Conservation (phyloP, 1,284 basidiomycete species). For the Porphyrellus sp. region DNA sequence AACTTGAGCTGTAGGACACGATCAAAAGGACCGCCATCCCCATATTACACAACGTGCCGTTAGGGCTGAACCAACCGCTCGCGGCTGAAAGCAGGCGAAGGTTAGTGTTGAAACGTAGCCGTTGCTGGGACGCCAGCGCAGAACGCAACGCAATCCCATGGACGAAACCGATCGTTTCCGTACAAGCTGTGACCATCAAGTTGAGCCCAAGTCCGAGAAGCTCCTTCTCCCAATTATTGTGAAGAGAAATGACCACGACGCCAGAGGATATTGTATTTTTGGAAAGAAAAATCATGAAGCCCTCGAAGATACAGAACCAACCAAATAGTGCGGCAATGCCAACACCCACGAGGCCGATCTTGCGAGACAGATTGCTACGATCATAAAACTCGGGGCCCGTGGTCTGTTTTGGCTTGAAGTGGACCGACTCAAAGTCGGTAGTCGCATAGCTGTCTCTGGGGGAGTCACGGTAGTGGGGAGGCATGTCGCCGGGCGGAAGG, state of each 20-base stretch:
- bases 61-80: constrained; percentile 19
- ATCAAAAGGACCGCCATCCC: constrained; percentile 31
- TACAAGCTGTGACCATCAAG: constrained; percentile 29
- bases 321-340: constrained; percentile 23
- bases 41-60: constrained; percentile 23
- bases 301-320: constrained; percentile 22
- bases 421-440: constrained; percentile 25
- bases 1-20: constrained; percentile 28
- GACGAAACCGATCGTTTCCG: constrained; percentile 31
- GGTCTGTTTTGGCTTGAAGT: constrained; percentile 24
- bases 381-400: constrained; percentile 32
- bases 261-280: constrained; percentile 24
- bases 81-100: constrained; percentile 30
- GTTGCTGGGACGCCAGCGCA: constrained; percentile 25
- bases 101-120: constrained; percentile 34
- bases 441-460: constrained; percentile 13
- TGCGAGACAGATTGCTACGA: constrained; percentile 28
- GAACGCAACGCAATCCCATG: constrained; percentile 32
- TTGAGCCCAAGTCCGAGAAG: constrained; percentile 22
- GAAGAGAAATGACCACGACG: constrained; percentile 21
- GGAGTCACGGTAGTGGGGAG: not conserved
- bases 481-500: constrained; percentile 10
- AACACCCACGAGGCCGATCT: constrained; percentile 26
- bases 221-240: constrained; percentile 21
- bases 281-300: constrained; percentile 22